Evolutionary conservation across 495 filamentous ascomycete species (phyloP).

Genomic region (Copromyces sp.): DNA sequence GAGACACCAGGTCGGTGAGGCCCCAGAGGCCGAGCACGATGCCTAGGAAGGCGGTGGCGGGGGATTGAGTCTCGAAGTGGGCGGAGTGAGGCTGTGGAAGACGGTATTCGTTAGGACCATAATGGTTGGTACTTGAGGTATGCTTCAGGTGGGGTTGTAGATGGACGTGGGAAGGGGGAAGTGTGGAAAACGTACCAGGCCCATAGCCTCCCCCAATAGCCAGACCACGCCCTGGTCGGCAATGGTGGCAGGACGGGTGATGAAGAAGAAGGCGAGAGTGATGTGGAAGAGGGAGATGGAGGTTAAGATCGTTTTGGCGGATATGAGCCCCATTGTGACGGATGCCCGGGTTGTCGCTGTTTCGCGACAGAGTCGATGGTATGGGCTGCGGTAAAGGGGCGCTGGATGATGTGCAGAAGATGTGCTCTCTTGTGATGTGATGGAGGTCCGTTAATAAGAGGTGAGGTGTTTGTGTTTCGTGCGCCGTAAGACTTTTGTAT

Average conservation of each 20-base stretch:
- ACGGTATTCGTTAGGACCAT: neutral
- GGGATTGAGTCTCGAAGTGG: constrained; percentile 51
- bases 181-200: constrained; percentile 44
- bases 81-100: constrained; percentile 32
- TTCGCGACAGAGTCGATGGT: neutral
- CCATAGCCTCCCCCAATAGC: constrained; percentile 73
- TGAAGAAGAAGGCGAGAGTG: constrained; percentile 72
- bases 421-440: neutral
- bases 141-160: neutral
- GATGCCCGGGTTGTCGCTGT: neutral
- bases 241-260: constrained; percentile 56
- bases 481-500: neutral
- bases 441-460: neutral
- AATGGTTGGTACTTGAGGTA: neutral
- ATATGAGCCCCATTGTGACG: constrained; percentile 63
- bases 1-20: constrained; percentile 62
- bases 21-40: constrained; percentile 57
- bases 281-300: constrained; percentile 72
- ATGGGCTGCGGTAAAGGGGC: neutral
- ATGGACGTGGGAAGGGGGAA: neutral
- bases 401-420: neutral
- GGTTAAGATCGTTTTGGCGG: constrained; percentile 65
- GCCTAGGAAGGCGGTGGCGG: constrained; percentile 61
- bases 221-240: constrained; percentile 74
- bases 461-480: neutral